These are phyloP conservation scores for Phytophthora fragariae DNA, from an alignment of 352 stramenopile genomes.

Conservation along the genomic window DNA sequence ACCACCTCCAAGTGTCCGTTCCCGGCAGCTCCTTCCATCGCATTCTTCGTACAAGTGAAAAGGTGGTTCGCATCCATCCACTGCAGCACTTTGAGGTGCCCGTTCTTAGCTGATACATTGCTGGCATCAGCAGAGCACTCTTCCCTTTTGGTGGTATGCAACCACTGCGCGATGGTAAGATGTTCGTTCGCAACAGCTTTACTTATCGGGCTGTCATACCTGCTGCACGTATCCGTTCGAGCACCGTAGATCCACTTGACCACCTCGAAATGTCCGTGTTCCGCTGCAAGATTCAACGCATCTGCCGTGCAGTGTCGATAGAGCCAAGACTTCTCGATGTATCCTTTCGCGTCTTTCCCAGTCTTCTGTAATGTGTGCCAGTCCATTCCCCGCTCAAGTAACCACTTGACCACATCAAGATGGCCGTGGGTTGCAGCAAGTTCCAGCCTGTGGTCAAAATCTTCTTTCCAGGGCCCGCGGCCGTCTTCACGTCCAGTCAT, in stretches of 20 bases:
- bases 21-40: neutral
- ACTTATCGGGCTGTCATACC: neutral
- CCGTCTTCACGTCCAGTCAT: neutral
- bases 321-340: neutral
- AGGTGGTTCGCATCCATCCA: neutral
- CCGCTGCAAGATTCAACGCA: no score
- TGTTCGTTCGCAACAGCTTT: neutral
- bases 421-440: constrained; percentile 11
- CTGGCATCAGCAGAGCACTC: neutral
- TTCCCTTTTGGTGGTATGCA: neutral
- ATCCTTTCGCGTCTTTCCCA: neutral
- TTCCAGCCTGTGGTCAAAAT: neutral
- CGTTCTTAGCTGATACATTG: neutral
- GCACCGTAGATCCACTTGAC: no score
- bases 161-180: neutral
- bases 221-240: neutral
- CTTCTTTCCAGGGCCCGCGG: neutral
- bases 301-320: neutral
- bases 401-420: constrained; percentile 2
- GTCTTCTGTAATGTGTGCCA: no score
- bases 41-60: neutral
- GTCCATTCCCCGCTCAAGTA: neutral
- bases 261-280: no score
- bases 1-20: neutral
- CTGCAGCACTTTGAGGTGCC: no score